A percentile compares a stretch with the other conserved stretches of the same genome.
These are phyloP conservation scores for Mortierella sp. DNA, from an alignment of 371 early-diverging fungal genomes.

Conservation along the genomic window DNA sequence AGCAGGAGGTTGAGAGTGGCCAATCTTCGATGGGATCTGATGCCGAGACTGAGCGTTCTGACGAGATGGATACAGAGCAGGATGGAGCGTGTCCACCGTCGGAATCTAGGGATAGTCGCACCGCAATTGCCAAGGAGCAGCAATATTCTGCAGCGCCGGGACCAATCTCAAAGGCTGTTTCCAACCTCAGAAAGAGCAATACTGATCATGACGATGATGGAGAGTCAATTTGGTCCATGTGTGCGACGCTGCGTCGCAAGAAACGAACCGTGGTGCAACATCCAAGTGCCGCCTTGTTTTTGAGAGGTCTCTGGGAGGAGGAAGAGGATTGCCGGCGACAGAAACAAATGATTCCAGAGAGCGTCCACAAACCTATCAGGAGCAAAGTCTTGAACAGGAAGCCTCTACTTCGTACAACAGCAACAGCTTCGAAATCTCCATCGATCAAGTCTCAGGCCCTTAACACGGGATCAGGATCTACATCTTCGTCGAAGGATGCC, in stretches of 20 bases:
- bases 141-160: not conserved
- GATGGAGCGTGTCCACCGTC: not conserved
- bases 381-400: conserved; percentile 29
- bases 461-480: not conserved
- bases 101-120: not conserved
- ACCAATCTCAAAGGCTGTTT: not conserved
- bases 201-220: not conserved
- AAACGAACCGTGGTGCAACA: conserved; percentile 16
- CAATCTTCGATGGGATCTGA: not conserved
- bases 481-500: not conserved
- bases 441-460: not conserved
- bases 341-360: conserved; percentile 28
- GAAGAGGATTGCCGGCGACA: conserved; percentile 24
- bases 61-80: conserved; percentile 10
- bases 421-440: not conserved
- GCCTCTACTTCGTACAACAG: conserved; percentile 1
- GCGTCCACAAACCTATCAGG: conserved; percentile 27
- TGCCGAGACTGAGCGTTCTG: not conserved
- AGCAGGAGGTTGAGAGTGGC: not conserved
- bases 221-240: not conserved
- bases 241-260: not conserved
- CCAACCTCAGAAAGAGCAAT: not conserved
- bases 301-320: conserved; percentile 30
- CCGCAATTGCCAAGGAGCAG: not conserved
- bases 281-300: conserved; percentile 19